Base-by-base conservation (phyloP, 441 rosid species). In the Macaranga tanarius region DNA sequence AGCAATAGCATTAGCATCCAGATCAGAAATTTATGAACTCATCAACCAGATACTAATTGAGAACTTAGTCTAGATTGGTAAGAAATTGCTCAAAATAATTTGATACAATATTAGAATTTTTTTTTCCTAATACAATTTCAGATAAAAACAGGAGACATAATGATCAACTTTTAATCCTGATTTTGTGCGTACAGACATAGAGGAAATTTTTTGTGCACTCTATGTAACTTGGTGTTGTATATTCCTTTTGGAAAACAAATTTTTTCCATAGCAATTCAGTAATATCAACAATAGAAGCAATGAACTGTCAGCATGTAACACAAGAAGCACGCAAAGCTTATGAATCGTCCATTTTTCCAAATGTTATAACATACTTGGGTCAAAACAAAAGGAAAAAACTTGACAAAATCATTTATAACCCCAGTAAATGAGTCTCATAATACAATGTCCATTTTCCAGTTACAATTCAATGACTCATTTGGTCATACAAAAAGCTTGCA, bases 1-100 rank as follows among this genome's bases (percentile, higher is more conserved):
- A 63, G n/a, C n/a, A n/a, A n/a, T n/a, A n/a, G 59, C 67, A 59
- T 76, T 11, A 25, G 60, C 48, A 78, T 2, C 28, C 40, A 71
- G 40, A 73, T 75, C 44, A 76, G 73, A 57, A 25, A 55, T 67
- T 48, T 20, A 61, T 71, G 57, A 23, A 45, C 34, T 34, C 26
- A 10, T 65, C 25, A 34, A 25, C 67, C 15, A 12, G 3, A 6
- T 31, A 47, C 20, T 47, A 42, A 10, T 57, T 0, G 40, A 9
- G 56, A 47, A 22, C 0, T 22, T 58, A 48, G 34, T 28, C 52
- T 8, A 54, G 10, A 54, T 20, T 51, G 13, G 17, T 42, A 50
- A 50, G 20, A 38, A 62, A 44, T 13, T 10, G 7, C 16, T 38
- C 38, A 20, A 8, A 31, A 52, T 16, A 55, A 54, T 23, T 64